These are phyloP conservation scores for Quercus wislizeni DNA, from an alignment of 306 rosid species.

Conservation along the genomic window DNA sequence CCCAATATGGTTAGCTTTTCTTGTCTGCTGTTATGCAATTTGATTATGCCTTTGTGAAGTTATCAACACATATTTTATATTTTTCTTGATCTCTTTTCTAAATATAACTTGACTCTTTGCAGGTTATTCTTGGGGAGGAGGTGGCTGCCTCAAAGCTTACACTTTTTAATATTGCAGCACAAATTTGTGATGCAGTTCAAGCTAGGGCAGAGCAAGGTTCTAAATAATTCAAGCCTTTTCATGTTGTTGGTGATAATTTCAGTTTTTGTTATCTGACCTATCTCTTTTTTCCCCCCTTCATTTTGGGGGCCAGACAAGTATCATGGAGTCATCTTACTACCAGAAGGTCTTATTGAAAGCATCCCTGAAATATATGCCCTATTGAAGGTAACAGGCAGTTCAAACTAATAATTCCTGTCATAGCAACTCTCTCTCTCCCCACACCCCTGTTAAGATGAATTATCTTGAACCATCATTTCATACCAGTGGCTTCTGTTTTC, in stretches of 20 bases:
- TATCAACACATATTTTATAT: too few relatives aligned
- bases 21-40: constrained; percentile 9
- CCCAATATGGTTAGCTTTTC: constrained; percentile 75
- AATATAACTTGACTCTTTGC: constrained; percentile 15
- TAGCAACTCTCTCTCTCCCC: background rate
- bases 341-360: constrained; percentile 98
- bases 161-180: constrained; percentile 75
- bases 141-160: constrained; percentile 97
- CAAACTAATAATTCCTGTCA: background rate
- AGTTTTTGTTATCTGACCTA: constrained; percentile 13
- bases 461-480: background rate
- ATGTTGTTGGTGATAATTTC: background rate
- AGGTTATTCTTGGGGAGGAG: constrained; percentile 98
- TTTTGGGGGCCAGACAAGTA: constrained; percentile 58
- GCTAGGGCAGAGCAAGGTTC: constrained; percentile 90
- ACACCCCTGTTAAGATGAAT: background rate
- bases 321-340: constrained; percentile 91
- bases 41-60: background rate
- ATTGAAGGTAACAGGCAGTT: constrained; percentile 57
- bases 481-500: background rate
- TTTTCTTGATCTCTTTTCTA: constrained; percentile 7
- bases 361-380: constrained; percentile 98
- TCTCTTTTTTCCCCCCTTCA: background rate
- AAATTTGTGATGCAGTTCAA: constrained; percentile 90
- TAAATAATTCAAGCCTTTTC: constrained; percentile 21